phyloP scores from a whole-genome alignment of 495 filamentous ascomycete species.

The Penicillium lagena region DNA sequence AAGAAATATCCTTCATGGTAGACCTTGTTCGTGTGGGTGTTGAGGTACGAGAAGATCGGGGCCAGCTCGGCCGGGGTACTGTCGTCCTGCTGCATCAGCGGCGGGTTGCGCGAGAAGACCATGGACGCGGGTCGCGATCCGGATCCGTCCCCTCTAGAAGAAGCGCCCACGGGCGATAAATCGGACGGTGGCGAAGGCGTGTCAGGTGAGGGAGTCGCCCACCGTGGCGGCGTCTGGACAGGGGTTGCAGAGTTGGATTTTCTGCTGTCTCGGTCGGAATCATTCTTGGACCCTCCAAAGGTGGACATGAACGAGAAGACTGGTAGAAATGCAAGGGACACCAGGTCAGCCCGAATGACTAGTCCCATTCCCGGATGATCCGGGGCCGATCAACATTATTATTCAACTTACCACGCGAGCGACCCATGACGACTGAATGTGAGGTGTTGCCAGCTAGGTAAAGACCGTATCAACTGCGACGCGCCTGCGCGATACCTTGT shows the following conservation, averaged over 20 bases:
- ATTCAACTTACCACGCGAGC: constrained; percentile 29
- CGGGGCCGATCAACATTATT: constrained; percentile 13
- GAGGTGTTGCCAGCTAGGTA: constrained; percentile 1
- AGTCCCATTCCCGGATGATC: constrained; percentile 6
- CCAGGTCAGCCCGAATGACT: constrained; percentile 2
- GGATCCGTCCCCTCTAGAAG: constrained; percentile 24
- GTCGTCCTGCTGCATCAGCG: constrained; percentile 71
- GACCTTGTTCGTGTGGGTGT: constrained; percentile 91
- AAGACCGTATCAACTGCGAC: constrained; percentile 3
- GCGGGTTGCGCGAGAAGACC: constrained; percentile 79
- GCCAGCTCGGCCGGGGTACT: constrained; percentile 89
- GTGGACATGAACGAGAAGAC: constrained; percentile 60
- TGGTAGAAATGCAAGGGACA: constrained; percentile 31
- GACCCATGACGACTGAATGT: constrained; percentile 27
- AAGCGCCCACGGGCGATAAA: constrained; percentile 18
- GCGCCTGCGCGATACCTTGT: constrained; percentile 5
- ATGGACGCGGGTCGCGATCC: constrained; percentile 55
- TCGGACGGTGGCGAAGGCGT: constrained; percentile 27
- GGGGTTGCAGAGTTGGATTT: constrained; percentile 22
- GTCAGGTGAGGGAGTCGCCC: constrained; percentile 31
- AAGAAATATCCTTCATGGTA: constrained; percentile 98
- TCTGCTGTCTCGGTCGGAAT: constrained; percentile 23
- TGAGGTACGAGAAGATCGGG: constrained; percentile 89
- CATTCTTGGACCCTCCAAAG: constrained; percentile 37
- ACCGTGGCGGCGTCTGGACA: constrained; percentile 20